These are phyloP conservation scores for Debaryomyces prosopidis DNA, from an alignment of 805 yeast species.

Conservation along the genomic window DNA sequence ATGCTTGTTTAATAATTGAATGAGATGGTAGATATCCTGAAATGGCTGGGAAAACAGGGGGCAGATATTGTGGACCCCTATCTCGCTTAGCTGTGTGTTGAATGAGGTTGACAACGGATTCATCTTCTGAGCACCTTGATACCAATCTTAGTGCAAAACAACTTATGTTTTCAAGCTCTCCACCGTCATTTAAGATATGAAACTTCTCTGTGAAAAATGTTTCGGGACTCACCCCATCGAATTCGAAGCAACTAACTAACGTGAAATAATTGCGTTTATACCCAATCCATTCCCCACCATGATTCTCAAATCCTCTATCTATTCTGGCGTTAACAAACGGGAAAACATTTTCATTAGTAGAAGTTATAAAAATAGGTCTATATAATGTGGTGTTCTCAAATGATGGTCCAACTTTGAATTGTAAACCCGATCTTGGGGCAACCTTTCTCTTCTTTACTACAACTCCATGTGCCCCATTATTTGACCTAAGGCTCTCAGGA, in stretches of 20 bases:
- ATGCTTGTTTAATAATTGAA: slow-evolving; percentile 52
- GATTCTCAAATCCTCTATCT: slow-evolving; percentile 61
- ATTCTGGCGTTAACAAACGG: slow-evolving; percentile 55
- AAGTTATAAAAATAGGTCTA: slow-evolving; percentile 24
- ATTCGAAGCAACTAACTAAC: slow-evolving; percentile 53
- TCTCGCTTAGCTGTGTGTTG: slow-evolving; percentile 79
- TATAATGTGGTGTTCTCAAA: slow-evolving; percentile 38
- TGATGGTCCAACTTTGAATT: slow-evolving; percentile 67
- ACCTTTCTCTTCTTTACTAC: slow-evolving; percentile 30
- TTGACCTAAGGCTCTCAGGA: background rate
- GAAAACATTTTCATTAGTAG: slow-evolving; percentile 24
- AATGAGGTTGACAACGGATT: slow-evolving; percentile 46
- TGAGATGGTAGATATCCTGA: slow-evolving; percentile 63
- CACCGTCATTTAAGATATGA: slow-evolving; percentile 25
- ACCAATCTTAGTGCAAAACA: slow-evolving; percentile 55
- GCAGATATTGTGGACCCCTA: slow-evolving; percentile 64
- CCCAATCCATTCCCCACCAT: slow-evolving; percentile 61
- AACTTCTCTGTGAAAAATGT: slow-evolving; percentile 32
- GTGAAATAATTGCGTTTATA: slow-evolving; percentile 72
- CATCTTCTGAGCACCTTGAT: slow-evolving; percentile 55
- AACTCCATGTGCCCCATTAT: background rate
- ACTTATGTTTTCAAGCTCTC: slow-evolving; percentile 26
- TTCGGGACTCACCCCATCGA: slow-evolving; percentile 28
- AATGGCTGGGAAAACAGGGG: slow-evolving; percentile 54
- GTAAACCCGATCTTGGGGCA: slow-evolving; percentile 67